Percentiles rank a stretch among this genome's conserved stretches.
These are phyloP conservation scores for Henckelia pumila DNA, from an alignment of 257 asterid species.

Conservation along the genomic window DNA sequence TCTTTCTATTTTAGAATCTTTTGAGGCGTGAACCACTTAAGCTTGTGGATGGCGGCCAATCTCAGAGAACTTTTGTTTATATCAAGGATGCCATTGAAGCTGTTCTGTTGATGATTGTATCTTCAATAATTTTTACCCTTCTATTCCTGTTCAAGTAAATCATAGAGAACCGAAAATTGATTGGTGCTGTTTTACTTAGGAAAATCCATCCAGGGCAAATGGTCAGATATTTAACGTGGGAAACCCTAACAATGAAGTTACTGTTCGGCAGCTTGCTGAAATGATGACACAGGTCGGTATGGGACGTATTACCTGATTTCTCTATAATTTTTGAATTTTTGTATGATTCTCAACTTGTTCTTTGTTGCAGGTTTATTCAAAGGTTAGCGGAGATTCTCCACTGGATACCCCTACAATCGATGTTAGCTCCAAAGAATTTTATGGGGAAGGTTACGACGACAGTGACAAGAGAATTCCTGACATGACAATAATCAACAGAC, in stretches of 20 bases:
- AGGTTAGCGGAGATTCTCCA: too few species aligned
- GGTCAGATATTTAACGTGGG: slow-evolving; percentile 50
- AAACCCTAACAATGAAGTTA: slow-evolving; percentile 55
- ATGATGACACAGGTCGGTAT: slow-evolving; percentile 48
- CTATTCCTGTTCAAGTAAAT: slow-evolving; percentile 10
- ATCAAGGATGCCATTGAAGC: slow-evolving; percentile 96
- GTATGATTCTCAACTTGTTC: neutral
- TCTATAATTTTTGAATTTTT: neutral
- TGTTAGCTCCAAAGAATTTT: too few species aligned
- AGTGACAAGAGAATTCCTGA: too few species aligned
- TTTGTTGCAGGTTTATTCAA: too few species aligned
- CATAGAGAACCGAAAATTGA: slow-evolving; percentile 25
- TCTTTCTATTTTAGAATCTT: slow-evolving; percentile 91
- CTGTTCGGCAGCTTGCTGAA: slow-evolving; percentile 55
- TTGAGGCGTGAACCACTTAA: slow-evolving; percentile 83
- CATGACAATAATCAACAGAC: too few species aligned
- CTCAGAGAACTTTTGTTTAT: slow-evolving; percentile 89
- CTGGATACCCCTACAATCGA: too few species aligned
- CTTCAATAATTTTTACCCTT: slow-evolving; percentile 28
- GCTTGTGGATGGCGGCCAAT: slow-evolving; percentile 93
- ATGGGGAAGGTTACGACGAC: too few species aligned
- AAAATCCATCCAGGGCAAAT: slow-evolving; percentile 52
- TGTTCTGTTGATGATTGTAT: slow-evolving; percentile 86
- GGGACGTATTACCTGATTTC: neutral
- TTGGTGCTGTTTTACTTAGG: slow-evolving; percentile 31